Conservation (phyloP, 345 rosid genomes). For the Lepidium aucheri region DNA sequence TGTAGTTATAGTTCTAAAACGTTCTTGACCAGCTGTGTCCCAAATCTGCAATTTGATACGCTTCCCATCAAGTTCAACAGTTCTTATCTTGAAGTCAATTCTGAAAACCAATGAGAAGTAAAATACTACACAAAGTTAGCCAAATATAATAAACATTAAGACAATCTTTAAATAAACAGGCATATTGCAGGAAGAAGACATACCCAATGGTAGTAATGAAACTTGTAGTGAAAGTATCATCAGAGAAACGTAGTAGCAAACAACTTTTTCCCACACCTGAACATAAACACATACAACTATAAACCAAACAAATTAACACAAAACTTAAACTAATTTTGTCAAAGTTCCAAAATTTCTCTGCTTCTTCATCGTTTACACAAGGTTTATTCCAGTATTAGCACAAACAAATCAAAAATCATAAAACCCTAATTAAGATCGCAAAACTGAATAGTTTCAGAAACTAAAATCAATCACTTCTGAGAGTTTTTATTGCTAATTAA, state of each 20-base stretch:
- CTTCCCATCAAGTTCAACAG: conserved; percentile 65
- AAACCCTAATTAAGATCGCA: conserved; percentile 17
- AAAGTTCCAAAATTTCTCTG: not conserved
- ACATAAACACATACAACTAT: not conserved
- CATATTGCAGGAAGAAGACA: conserved; percentile 4
- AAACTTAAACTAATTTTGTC: not conserved
- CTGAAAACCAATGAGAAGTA: conserved; percentile 9
- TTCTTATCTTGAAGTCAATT: conserved; percentile 66
- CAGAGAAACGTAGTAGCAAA: conserved; percentile 85
- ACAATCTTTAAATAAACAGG: not conserved
- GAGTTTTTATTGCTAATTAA: not conserved
- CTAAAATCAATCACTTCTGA: not conserved
- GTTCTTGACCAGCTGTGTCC: conserved; percentile 93
- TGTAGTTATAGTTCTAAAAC: conserved; percentile 76
- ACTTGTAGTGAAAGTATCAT: conserved; percentile 89
- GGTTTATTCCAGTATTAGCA: not conserved
- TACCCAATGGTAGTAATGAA: conserved; percentile 92
- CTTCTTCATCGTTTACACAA: not conserved
- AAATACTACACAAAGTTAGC: not conserved
- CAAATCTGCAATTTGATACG: conserved; percentile 76
- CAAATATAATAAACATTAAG: not conserved
- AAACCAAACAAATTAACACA: not conserved
- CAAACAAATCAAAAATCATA: not conserved
- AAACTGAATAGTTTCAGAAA: not conserved
- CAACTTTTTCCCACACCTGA: conserved; percentile 96